Evolutionary conservation across 2,329 filamentous ascomycete species (phyloP), one percentile per base, ranked within the genome.

Genomic region (Sphaceloma murrayae): DNA sequence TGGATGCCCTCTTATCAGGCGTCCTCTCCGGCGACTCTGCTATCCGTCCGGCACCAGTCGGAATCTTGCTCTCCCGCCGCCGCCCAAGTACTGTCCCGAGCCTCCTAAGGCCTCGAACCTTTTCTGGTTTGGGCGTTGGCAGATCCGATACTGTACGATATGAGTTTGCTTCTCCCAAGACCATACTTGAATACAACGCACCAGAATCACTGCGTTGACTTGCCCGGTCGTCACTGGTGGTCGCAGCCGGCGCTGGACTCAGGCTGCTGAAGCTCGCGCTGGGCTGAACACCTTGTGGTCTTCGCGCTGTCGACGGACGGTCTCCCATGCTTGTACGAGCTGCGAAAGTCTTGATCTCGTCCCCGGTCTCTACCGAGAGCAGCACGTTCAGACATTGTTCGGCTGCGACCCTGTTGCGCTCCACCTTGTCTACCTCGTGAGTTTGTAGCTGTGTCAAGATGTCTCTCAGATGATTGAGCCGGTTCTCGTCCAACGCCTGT

Each of bases 391-490:
- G 67, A 18, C 85, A 85, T 49, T 80, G 78, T 59, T 91, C 87
- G 18, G 86, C 80, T 9, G 80, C 78, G 48, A 77, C 69, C 50
- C 85, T 78, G 49, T 74, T 80, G 46, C 82, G 76, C 61, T 94
- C 84, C 11, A 89, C 78, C 53, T 85, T 78, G 58, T 98, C 91
- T 19, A 85, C 77, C 61, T 96, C 89, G 59, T 94, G 82, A 0
- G 91, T 98, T 62, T 94, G 81, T 55, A 89, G 83, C 57, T 95
- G 88, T 1, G 91, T 96, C 48, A 98, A 73, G 30, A 85, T 76
- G 62, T 96, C 89, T 49, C 89, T 82, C 48, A 98, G 71, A 57
- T 93, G 82, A 62, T 95, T 94, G 53, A 93, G 70, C 46, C 91
- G 78, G 54, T 77, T 80, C 67, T 98, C 91, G 58, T 98, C 91